These are phyloP conservation scores for Glarea lozoyensis DNA, from an alignment of 495 filamentous ascomycete genomes.

Conservation along the genomic window DNA sequence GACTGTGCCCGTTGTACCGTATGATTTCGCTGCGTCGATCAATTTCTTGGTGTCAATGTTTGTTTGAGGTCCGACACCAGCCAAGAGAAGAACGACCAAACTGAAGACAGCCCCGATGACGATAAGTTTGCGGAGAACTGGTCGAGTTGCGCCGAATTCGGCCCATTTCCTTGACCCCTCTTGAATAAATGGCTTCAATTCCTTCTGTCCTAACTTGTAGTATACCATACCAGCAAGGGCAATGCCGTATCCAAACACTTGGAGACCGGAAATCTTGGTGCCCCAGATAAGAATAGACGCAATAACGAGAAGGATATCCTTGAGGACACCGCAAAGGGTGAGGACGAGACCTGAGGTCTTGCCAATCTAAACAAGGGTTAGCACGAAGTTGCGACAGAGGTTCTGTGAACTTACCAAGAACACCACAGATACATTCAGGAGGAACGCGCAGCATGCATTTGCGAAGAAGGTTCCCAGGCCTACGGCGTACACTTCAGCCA, in stretches of 20 bases:
- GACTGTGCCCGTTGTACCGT: no score
- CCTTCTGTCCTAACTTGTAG: constrained; percentile 91
- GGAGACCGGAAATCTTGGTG: constrained; percentile 69
- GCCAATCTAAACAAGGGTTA: constrained; percentile 61
- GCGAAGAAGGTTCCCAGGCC: constrained; percentile 65
- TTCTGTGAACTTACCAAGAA: constrained; percentile 63
- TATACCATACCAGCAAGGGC: constrained; percentile 85
- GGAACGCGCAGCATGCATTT: constrained; percentile 78
- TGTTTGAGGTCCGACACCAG: constrained; percentile 38
- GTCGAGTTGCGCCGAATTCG: constrained; percentile 70
- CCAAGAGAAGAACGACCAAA: constrained; percentile 60
- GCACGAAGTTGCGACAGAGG: constrained; percentile 21
- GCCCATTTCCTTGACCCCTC: constrained; percentile 69
- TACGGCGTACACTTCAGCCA: constrained; percentile 66
- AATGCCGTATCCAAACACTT: constrained; percentile 92
- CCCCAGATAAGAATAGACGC: constrained; percentile 87
- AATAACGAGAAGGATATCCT: constrained; percentile 90
- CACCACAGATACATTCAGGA: constrained; percentile 88
- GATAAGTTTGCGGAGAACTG: constrained; percentile 66
- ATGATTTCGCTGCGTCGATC: background rate
- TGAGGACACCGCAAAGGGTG: constrained; percentile 95
- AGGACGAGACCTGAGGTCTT: constrained; percentile 94
- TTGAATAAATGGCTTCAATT: constrained; percentile 67
- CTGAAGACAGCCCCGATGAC: constrained; percentile 52
- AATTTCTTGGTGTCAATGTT: constrained; percentile 33